phyloP scores from a whole-genome alignment of 2,329 filamentous ascomycete genomes.

The Fusarium floridanum region DNA sequence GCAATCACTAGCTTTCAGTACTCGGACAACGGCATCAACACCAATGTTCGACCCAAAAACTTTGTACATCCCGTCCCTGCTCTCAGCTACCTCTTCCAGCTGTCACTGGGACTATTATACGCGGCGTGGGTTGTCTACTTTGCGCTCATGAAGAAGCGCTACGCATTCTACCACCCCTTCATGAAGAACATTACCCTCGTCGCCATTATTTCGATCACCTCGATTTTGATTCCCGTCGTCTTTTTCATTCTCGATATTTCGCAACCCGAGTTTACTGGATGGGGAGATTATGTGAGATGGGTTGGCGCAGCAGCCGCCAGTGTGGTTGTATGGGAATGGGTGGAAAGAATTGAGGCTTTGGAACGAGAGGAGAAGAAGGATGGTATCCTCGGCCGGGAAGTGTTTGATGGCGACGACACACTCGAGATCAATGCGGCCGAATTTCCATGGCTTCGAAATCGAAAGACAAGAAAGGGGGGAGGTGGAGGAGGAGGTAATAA shows the following conservation, averaged over 20 bases:
- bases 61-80: conserved; percentile 94
- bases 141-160: conserved; percentile 89
- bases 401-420: conserved; percentile 96
- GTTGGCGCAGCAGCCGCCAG: conserved; percentile 94
- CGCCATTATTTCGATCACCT: conserved; percentile 80
- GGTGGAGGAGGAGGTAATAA: conserved; percentile 26
- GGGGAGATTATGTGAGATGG: conserved; percentile 97
- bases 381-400: conserved; percentile 88
- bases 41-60: conserved; percentile 73
- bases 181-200: conserved; percentile 92
- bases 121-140: conserved; percentile 96
- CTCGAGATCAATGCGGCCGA: conserved; percentile 72
- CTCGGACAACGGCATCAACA: conserved; percentile 62
- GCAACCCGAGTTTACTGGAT: conserved; percentile 86
- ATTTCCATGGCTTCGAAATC: conserved; percentile 60
- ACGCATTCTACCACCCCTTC: conserved; percentile 89
- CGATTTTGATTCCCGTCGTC: conserved; percentile 89
- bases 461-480: conserved; percentile 52
- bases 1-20: conserved; percentile 88
- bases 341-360: conserved; percentile 91
- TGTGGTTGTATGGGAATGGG: conserved; percentile 99
- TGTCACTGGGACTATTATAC: conserved; percentile 88
- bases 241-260: conserved; percentile 95
- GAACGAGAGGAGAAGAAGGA: conserved; percentile 96
- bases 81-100: conserved; percentile 89